These are phyloP conservation scores for Eucalyptus victrix DNA, from an alignment of 345 rosid species.

Conservation along the genomic window DNA sequence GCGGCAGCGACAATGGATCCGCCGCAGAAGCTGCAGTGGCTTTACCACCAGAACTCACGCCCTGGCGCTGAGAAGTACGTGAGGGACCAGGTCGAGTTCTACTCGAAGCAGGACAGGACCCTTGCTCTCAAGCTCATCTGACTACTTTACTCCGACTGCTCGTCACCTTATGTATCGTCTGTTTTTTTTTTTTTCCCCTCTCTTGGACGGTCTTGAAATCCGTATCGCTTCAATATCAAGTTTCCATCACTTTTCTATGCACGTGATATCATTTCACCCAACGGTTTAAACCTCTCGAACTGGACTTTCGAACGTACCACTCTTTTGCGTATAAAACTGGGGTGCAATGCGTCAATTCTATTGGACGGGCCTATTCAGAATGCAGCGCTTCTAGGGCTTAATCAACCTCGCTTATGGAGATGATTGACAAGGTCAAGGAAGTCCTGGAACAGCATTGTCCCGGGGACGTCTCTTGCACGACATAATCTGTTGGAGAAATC, in stretches of 20 bases:
- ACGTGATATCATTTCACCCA: neutral
- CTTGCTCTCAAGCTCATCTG: slow-evolving; percentile 51
- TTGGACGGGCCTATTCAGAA: slow-evolving; percentile 56
- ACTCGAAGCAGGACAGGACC: slow-evolving; percentile 19
- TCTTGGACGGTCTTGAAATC: no score
- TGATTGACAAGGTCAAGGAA: slow-evolving; percentile 56
- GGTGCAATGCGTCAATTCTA: slow-evolving; percentile 67
- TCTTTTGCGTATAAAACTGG: slow-evolving; percentile 10
- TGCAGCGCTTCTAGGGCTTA: slow-evolving; percentile 45
- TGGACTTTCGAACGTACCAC: neutral
- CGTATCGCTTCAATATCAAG: no score
- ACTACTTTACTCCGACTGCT: slow-evolving; percentile 66
- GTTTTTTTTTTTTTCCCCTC: neutral
- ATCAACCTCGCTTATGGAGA: neutral
- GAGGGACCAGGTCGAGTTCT: slow-evolving; percentile 24
- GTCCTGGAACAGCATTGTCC: slow-evolving; percentile 57
- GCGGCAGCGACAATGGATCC: slow-evolving; percentile 20
- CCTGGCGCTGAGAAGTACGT: slow-evolving; percentile 35
- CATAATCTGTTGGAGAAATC: no score
- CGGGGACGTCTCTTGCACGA: slow-evolving; percentile 75
- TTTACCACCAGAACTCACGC: slow-evolving; percentile 40
- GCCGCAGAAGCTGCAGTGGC: slow-evolving; percentile 35
- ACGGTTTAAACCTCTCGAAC: neutral
- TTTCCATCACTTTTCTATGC: neutral
- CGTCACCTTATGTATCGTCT: slow-evolving; percentile 21